Conservation (phyloP, 2,329 filamentous ascomycete species). For the Xylaria sp. region DNA sequence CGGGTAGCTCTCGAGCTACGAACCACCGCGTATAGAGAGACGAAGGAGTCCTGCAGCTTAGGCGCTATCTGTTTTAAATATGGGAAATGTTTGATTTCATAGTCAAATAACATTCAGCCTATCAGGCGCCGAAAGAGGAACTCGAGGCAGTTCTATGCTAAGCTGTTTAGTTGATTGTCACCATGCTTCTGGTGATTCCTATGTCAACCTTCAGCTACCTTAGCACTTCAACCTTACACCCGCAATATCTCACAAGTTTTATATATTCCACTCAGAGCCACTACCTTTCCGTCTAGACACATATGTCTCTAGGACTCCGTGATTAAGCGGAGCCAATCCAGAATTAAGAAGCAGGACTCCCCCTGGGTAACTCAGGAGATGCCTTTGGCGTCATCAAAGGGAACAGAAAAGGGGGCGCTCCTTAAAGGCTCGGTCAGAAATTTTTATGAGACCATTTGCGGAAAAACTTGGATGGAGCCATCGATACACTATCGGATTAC, state of each 20-base stretch:
- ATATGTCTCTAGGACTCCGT: too few species aligned
- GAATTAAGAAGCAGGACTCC: too few species aligned
- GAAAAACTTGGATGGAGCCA: too few species aligned
- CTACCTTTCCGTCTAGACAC: too few species aligned
- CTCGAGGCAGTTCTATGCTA: neutral
- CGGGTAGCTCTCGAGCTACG: conserved; percentile 9
- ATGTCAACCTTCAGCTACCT: neutral
- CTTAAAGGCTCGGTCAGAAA: too few species aligned
- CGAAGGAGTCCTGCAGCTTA: neutral
- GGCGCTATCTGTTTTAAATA: conserved; percentile 7
- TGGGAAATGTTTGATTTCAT: neutral
- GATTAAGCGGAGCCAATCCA: too few species aligned
- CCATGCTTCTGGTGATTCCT: neutral
- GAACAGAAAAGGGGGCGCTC: too few species aligned
- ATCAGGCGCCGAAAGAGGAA: neutral
- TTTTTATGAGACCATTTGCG: too few species aligned
- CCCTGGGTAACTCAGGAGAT: too few species aligned
- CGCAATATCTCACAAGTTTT: neutral
- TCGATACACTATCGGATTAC: too few species aligned
- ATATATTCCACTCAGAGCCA: too few species aligned
- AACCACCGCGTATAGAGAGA: conserved; percentile 10
- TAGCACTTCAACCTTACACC: neutral
- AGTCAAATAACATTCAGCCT: neutral
- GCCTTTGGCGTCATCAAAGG: too few species aligned
- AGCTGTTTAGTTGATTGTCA: neutral